phyloP scores from a whole-genome alignment of 1,139 yeast genomes.

The Yamadazyma triangularis region DNA sequence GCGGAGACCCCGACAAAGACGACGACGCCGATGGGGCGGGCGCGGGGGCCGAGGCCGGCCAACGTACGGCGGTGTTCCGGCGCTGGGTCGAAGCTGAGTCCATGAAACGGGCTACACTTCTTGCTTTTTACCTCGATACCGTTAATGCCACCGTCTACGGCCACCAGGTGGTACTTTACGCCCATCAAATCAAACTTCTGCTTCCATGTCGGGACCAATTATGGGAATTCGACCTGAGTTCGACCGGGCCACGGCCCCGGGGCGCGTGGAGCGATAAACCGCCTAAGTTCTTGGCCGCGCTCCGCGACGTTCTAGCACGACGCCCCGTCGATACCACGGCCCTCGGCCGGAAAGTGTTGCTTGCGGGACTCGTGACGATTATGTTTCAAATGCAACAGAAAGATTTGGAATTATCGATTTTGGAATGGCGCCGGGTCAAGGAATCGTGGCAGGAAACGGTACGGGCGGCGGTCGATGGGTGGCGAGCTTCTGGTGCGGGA shows the following conservation, averaged over 20 bases:
- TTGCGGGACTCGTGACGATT: constrained; percentile 65
- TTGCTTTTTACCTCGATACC: constrained; percentile 30
- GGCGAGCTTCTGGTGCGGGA: constrained; percentile 28
- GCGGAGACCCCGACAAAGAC: constrained; percentile 50
- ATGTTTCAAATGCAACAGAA: constrained; percentile 71
- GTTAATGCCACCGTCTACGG: constrained; percentile 32
- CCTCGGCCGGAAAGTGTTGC: constrained; percentile 58
- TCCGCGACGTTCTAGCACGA: constrained; percentile 53
- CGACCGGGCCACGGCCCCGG: constrained; percentile 5
- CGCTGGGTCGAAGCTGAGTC: constrained; percentile 31
- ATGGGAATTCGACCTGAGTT: constrained; percentile 22
- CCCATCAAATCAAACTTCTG: constrained; percentile 26
- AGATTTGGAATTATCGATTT: constrained; percentile 46
- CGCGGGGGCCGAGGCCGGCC: constrained; percentile 9
- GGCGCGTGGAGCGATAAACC: constrained; percentile 6
- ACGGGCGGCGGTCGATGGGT: constrained; percentile 57
- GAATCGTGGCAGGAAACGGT: constrained; percentile 62
- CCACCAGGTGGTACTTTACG: constrained; percentile 23
- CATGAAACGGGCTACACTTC: constrained; percentile 26
- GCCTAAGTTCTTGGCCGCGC: constrained; percentile 45
- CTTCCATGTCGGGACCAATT: constrained; percentile 29
- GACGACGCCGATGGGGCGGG: constrained; percentile 14
- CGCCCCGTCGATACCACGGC: constrained; percentile 44
- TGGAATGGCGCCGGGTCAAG: constrained; percentile 27
- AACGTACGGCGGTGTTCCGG: constrained; percentile 20